Evolutionary conservation across 352 stramenopile species (phyloP), one percentile per base, ranked within the genome.

Genomic region (Globisporangium paddicum): DNA sequence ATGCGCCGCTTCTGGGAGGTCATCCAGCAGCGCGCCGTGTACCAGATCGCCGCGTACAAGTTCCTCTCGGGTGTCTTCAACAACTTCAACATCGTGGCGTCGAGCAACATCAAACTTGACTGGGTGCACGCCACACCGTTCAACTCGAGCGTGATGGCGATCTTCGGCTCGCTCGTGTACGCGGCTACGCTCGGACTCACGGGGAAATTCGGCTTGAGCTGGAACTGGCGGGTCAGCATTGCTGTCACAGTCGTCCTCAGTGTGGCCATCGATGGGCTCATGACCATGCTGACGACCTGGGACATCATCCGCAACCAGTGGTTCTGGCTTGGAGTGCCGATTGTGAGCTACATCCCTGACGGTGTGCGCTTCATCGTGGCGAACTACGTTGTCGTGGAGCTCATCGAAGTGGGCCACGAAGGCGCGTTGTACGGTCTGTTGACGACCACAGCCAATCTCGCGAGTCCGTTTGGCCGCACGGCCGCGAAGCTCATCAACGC

Each of bases 41-140:
- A 79, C 38, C 75, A 88, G 66, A 67, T 88, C 5, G 68, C 64
- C 7, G 67, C 68, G 10, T 90, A 89, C 66, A 80, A 84, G 41
- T 88, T 88, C 60, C 82, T 87, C 62, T 80, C 72, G 1, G 70
- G 63, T 0, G 65, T 87, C 8, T 86, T 87, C 58, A 75, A 83
- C 59, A 82, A 65, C 49, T 87, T 89, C 53, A 86, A 82, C 55
- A 79, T 74, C 35, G 75, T 83, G 11, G 68, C 69, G 0, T 79
- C 67, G 11, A 77, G 72, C 46, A 76, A 80, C 51, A 80, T 87
- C 52, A 76, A 83, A 40, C 26, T 71, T 3, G 72, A 71, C 48
- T 87, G 75, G 79, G 73, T 82, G 13, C 77, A 87, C 26, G 77
- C 73, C 7, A 84, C 74, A 9, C 69, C 75, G 25, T 77, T 87